phyloP scores from a whole-genome alignment of 805 yeast species.

The Schwanniomyces pseudopolymorphus region DNA sequence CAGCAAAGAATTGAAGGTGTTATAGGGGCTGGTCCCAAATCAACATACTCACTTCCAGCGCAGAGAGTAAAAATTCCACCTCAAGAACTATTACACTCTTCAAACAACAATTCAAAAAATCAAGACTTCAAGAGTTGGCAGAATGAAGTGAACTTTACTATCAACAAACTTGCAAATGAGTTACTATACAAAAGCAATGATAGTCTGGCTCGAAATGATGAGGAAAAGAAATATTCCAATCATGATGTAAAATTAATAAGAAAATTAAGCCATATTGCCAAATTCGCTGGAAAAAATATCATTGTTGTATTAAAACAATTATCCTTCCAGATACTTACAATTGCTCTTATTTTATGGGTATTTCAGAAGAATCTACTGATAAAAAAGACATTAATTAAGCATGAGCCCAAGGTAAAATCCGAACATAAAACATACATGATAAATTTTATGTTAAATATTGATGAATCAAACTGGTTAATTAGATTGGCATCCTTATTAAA shows the following conservation, averaged over 20 bases:
- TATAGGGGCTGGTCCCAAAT: constrained; percentile 8
- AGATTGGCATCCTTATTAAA: constrained; percentile 35
- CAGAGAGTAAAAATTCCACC: constrained; percentile 4
- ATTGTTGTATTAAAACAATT: constrained; percentile 32
- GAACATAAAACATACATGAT: constrained; percentile 38
- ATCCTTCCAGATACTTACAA: constrained; percentile 34
- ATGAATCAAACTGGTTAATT: constrained; percentile 45
- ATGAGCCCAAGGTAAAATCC: constrained; percentile 19
- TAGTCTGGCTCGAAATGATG: constrained; percentile 14
- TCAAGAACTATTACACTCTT: constrained; percentile 11
- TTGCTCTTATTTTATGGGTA: constrained; percentile 42
- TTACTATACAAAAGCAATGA: constrained; percentile 13
- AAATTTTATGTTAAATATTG: constrained; percentile 42
- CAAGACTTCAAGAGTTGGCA: constrained; percentile 55
- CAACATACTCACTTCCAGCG: constrained; percentile 19
- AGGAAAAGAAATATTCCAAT: constrained; percentile 2
- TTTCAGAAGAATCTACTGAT: constrained; percentile 40
- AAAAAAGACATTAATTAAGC: constrained; percentile 37
- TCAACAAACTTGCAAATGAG: constrained; percentile 47
- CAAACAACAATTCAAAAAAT: constrained; percentile 9
- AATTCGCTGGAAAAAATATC: constrained; percentile 26
- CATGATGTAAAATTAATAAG: constrained; percentile 15
- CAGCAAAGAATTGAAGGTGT: constrained; percentile 23
- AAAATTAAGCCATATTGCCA: constrained; percentile 20
- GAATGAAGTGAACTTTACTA: constrained; percentile 48